Evolutionary conservation across 495 filamentous ascomycete genomes (phyloP), one percentile per base, ranked within the genome.

Genomic region (Cercophora sp.): DNA sequence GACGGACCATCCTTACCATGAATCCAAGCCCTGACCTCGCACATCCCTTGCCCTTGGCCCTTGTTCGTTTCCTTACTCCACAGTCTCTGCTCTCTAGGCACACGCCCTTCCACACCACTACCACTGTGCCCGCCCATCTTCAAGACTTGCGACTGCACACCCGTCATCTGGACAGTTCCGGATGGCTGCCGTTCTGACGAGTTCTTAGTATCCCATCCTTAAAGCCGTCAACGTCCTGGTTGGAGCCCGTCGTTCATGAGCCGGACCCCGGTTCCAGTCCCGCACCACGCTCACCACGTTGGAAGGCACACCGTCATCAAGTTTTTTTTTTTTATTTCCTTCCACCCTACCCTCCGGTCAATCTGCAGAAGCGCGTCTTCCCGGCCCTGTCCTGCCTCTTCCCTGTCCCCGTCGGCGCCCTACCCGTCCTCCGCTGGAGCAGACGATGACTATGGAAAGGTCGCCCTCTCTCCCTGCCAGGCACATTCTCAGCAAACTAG

Each of bases 371-470:
- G 64, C 66, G 68, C 70, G 57, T 53, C 65, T 62, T 67, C 57
- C 66, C 68, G 64, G 67, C 56, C 63, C 65, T 61, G 60, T 59
- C 67, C 56, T 60, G 69, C 67, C 66, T 51, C 62, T 64, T 57
- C 66, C 62, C 62, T 67, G 64, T 58, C 66, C 63, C 62, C 66
- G 65, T 57, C 61, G 52, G 44, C 54, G 35, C 23, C 54, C 59
- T 61, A 58, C 58, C 61, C 58, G 60, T 61, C 63, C 42, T 37
- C 34, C 62, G 58, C 56, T 20, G 54, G 57, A 60, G 63, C 56
- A 66, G 58, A 68, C 66, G 50, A 57, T 70, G 67, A 74, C 63
- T 68, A 66, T 69, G 62, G 64, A 65, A 65, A 66, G 61, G 63
- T 64, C 57, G 59, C 57, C 56, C 52, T 61, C 55, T 55, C 48